phyloP scores from a whole-genome alignment of 805 yeast genomes.

The Spathaspora hagerdaliae region DNA sequence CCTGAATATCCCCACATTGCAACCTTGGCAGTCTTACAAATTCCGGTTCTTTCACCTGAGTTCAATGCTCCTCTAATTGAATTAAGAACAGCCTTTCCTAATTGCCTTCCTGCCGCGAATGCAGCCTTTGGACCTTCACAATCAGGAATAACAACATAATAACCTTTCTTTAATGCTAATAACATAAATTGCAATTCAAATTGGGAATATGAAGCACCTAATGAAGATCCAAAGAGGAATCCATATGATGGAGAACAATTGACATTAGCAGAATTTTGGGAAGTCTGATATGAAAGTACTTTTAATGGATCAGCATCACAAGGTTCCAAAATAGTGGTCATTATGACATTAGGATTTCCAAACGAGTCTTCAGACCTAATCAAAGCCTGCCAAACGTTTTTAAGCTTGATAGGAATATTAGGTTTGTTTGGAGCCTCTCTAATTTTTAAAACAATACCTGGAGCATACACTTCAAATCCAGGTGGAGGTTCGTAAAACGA shows the following conservation, averaged over 20 bases:
- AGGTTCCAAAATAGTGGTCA: constrained; percentile 28
- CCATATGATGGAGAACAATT: no score
- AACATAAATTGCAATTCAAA: constrained; percentile 15
- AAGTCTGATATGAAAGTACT: constrained; percentile 24
- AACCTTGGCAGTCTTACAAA: constrained; percentile 14
- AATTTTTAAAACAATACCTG: constrained; percentile 20
- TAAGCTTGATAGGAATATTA: constrained; percentile 14
- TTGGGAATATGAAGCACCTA: constrained; percentile 9
- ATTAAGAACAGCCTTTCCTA: constrained; percentile 29
- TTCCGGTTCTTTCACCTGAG: constrained; percentile 14
- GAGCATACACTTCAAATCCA: constrained; percentile 14
- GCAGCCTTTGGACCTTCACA: constrained; percentile 31
- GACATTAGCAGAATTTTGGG: constrained; percentile 26
- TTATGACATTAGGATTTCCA: constrained; percentile 23
- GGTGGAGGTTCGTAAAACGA: constrained; percentile 19
- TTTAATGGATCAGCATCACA: constrained; percentile 22
- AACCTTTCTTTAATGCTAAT: constrained; percentile 24
- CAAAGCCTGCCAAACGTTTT: constrained; percentile 19
- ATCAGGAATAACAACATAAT: constrained; percentile 30
- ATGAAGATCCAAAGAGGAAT: constrained; percentile 10
- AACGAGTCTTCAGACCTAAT: constrained; percentile 19
- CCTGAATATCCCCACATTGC: constrained; percentile 35
- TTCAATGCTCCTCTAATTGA: constrained; percentile 24
- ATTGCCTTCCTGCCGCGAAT: constrained; percentile 28
- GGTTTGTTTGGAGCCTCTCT: constrained; percentile 19